Base-by-base conservation (phyloP, 2,329 filamentous ascomycete genomes). In the Paraphoma sp. region DNA sequence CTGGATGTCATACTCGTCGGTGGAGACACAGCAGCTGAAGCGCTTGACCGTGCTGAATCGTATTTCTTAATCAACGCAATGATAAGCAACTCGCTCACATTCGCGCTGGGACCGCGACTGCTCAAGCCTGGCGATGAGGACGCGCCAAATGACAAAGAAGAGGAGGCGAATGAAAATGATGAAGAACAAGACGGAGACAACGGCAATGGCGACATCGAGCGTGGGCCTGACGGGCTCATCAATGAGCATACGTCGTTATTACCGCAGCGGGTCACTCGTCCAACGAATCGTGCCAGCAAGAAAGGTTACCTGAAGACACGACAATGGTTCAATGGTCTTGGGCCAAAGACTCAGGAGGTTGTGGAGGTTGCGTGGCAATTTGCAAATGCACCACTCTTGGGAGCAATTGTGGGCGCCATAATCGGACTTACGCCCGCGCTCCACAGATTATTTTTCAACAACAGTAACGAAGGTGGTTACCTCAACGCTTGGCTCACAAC, bases 61-160 rank as follows among this genome's bases (percentile, higher is more conserved):
- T 90, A 88, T 70, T 89, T 90, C 65, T 75, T 90, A 3, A 83
- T 90, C 56, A 89, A 87, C 60, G 83, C 87, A 3, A 88, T 88
- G 52, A 79, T 89, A 9, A 83, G 82, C 42, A 88, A 87, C 65
- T 85, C 83, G 50, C 73, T 89, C 56, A 89, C 87, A 0, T 90
- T 89, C 69, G 85, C 85, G 0, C 76, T 89, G 3, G 87, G 87
- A 0, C 87, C 87, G 0, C 77, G 81, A 11, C 76, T 89, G 40
- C 80, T 89, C 45, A 83, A 84, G 73, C 75, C 55, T 10, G 69
- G 72, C 14, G 74, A 79, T 8, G 80, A 82, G 50, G 77, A 81
- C 47, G 64, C 70, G 4, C 74, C 78, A 1, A 73, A 79, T 2
- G 73, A 78, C 8, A 58, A 72, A 2, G 63, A 60, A 2, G 54